Evolutionary conservation across 441 rosid species (phyloP).

Genomic region (Jatropha multifida): DNA sequence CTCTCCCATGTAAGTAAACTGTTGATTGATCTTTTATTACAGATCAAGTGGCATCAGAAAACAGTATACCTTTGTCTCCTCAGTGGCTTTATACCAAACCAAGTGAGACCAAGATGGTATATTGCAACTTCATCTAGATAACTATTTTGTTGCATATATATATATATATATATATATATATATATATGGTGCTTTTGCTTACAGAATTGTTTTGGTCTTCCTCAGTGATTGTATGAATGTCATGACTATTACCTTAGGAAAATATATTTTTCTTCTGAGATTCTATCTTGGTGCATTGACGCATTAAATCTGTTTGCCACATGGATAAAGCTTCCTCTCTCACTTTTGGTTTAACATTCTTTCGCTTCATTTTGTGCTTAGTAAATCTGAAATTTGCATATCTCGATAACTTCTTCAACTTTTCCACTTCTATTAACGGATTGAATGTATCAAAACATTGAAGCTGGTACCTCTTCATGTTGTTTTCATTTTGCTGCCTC

Average conservation of each 20-base stretch:
- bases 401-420: background rate
- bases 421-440: background rate
- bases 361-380: background rate
- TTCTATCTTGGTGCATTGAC: background rate
- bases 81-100: conserved; percentile 93
- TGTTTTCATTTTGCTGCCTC: background rate
- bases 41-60: conserved; percentile 68
- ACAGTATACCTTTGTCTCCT: conserved; percentile 88
- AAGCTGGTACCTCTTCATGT: too few relatives aligned
- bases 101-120: conserved; percentile 62
- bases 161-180: background rate
- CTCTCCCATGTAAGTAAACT: background rate
- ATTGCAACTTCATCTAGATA: background rate
- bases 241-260: background rate
- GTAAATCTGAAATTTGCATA: background rate
- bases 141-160: background rate
- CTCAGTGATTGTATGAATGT: background rate
- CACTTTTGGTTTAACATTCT: background rate
- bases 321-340: background rate
- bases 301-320: background rate
- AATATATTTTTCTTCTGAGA: background rate
- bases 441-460: background rate
- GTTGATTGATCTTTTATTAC: conserved; percentile 24
- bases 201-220: background rate
- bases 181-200: too few relatives aligned